Conservation (phyloP, 2,329 filamentous ascomycete genomes). For the Teratosphaeria nubilosa region DNA sequence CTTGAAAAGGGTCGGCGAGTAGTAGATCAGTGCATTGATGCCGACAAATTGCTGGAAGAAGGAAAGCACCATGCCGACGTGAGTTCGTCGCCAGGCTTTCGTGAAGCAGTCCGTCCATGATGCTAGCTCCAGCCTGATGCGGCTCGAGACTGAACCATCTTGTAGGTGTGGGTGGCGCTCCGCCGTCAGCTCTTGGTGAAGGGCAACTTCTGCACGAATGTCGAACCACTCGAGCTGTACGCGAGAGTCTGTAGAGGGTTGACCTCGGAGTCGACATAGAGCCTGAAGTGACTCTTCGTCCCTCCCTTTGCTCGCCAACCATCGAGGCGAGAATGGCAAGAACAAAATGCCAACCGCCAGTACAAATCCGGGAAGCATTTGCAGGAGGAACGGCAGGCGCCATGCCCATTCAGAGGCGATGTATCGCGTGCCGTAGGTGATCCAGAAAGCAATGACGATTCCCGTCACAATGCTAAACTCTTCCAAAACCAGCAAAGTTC, state of each 20-base stretch:
- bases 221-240: slow-evolving; percentile 44
- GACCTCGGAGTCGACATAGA: slow-evolving; percentile 21
- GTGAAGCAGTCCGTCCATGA: slow-evolving; percentile 41
- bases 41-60: slow-evolving; percentile 46
- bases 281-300: slow-evolving; percentile 22
- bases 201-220: slow-evolving; percentile 44
- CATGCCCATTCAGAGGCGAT: slow-evolving; percentile 38
- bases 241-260: slow-evolving; percentile 39
- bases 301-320: slow-evolving; percentile 23
- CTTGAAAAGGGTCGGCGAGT: slow-evolving; percentile 36
- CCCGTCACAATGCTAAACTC: slow-evolving; percentile 39
- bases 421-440: slow-evolving; percentile 44
- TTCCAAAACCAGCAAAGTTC: slow-evolving; percentile 38
- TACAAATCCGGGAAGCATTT: slow-evolving; percentile 29
- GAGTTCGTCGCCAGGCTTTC: slow-evolving; percentile 37
- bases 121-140: slow-evolving; percentile 35
- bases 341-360: slow-evolving; percentile 24
- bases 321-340: slow-evolving; percentile 26
- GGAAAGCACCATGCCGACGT: slow-evolving; percentile 43
- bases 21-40: slow-evolving; percentile 40
- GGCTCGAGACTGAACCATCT: slow-evolving; percentile 13
- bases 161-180: slow-evolving; percentile 28
- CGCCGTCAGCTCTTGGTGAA: slow-evolving; percentile 37
- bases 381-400: slow-evolving; percentile 39
- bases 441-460: slow-evolving; percentile 42